Percentiles rank a stretch among this genome's conserved stretches.
These are phyloP conservation scores for Trichoderma pleuroti DNA, from an alignment of 2,329 filamentous ascomycete genomes.

Conservation along the genomic window DNA sequence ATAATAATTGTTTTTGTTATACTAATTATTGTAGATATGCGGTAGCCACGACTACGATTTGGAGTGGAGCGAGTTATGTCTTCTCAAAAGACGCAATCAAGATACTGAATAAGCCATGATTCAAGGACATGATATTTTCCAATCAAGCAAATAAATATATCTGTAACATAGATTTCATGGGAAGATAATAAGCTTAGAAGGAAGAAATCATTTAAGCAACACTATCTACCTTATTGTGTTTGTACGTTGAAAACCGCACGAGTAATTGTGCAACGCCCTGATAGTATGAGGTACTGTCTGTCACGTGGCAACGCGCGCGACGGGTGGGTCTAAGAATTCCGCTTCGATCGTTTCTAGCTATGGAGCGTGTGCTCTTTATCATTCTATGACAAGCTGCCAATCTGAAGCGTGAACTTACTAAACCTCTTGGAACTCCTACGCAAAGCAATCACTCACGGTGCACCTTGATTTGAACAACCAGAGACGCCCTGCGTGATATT, in stretches of 20 bases:
- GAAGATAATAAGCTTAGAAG: not conserved
- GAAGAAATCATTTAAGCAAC: not conserved
- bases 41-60: constrained; percentile 65
- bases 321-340: not conserved
- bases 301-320: not conserved
- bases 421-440: not conserved
- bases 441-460: not conserved
- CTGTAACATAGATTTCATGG: constrained; percentile 1
- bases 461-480: not conserved
- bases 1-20: not conserved
- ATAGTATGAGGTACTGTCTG: too few species aligned
- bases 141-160: not conserved
- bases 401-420: not conserved
- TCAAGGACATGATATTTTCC: not conserved
- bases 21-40: not conserved
- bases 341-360: not conserved
- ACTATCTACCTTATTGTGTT: not conserved
- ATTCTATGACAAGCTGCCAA: not conserved
- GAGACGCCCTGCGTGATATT: not conserved
- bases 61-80: constrained; percentile 90
- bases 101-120: constrained; percentile 45
- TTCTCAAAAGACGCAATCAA: constrained; percentile 89
- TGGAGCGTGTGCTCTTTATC: not conserved
- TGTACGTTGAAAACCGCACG: not conserved
- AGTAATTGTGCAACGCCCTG: too few species aligned